Evolutionary conservation across 371 early-diverging fungal genomes (phyloP), one percentile per base, ranked within the genome.

Genomic region (Blastocladiella emersonii): DNA sequence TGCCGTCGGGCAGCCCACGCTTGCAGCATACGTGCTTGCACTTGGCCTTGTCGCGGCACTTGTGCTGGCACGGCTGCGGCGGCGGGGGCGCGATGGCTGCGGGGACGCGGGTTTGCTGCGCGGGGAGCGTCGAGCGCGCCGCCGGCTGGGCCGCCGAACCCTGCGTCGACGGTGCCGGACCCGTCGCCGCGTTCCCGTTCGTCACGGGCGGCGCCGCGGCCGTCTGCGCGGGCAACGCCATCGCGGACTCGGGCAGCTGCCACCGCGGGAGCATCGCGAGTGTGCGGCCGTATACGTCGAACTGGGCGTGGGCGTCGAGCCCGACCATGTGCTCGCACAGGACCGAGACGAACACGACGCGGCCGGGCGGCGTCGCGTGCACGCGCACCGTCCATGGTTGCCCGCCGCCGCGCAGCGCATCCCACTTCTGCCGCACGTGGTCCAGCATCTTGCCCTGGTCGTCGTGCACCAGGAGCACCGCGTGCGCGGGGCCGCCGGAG

Each of bases 201-300:
- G n/a, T n/a, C 21, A 8, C 48, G 1, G 48, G 48, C 48, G n/a
- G 6, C 23, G 48, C 23, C 48, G 2, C 48, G 25, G 8, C n/a
- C 19, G n/a, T 21, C 48, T 1, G 10, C 23, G 93, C 95, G 49
- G 94, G 73, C 25, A 95, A 95, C 27, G 94, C 95, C 53, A 78
- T 85, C 21, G 48, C 48, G 6, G 19, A 19, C 4, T 48, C 8
- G 4, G 48, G 48, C n/a, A 48, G 23, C n/a, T 8, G 19, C 48
- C 48, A 48, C 48, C n/a, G 10, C 1, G 1, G 19, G 7, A 3
- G 1, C 63, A 85, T 85, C 10, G 48, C 21, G 7, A 48, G 23
- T 1, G 10, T 3, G 13, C 30, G 13, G 32, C 8, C 7, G 15
- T 25, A 4, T 12, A 23, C 1, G 10, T 51, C 30, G 1, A 51